A percentile compares a stretch with the other conserved stretches of the same genome.
Conservation (phyloP, 2,329 filamentous ascomycete genomes). For the Ascocoryne sarcoides region DNA sequence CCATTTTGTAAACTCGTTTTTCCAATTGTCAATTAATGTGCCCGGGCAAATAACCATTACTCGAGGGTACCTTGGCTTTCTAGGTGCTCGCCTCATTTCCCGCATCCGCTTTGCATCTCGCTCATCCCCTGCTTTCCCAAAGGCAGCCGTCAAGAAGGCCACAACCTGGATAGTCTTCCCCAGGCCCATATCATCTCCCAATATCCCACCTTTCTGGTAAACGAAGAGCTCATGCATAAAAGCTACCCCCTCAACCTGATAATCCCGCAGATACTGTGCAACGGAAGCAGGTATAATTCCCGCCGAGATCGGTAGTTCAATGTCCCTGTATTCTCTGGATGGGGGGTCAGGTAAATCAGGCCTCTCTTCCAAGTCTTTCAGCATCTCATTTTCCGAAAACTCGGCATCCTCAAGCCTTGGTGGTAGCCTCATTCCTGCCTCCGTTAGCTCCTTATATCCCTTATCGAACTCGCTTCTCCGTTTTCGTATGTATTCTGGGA, state of each 20-base stretch:
- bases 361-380: slow-evolving; percentile 56
- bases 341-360: slow-evolving; percentile 60
- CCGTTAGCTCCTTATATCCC: slow-evolving; percentile 47
- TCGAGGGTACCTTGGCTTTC: slow-evolving; percentile 66
- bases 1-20: slow-evolving; percentile 77
- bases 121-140: slow-evolving; percentile 88
- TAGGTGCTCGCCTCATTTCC: slow-evolving; percentile 59
- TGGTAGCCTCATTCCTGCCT: slow-evolving; percentile 65
- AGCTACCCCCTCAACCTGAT: slow-evolving; percentile 75
- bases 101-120: slow-evolving; percentile 80
- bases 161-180: slow-evolving; percentile 97
- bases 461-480: slow-evolving; percentile 64
- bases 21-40: slow-evolving; percentile 85
- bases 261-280: slow-evolving; percentile 84
- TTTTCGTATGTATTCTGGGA: slow-evolving; percentile 65
- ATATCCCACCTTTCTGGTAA: slow-evolving; percentile 79
- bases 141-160: slow-evolving; percentile 81
- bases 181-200: slow-evolving; percentile 92
- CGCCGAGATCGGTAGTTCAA: slow-evolving; percentile 63
- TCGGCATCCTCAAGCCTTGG: slow-evolving; percentile 68
- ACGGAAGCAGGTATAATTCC: slow-evolving; percentile 82
- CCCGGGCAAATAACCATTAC: slow-evolving; percentile 84
- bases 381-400: slow-evolving; percentile 61
- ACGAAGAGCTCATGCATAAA: slow-evolving; percentile 88
- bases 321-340: slow-evolving; percentile 63